Conservation (phyloP, 805 yeast species). For the Ascoidea tarda region DNA sequence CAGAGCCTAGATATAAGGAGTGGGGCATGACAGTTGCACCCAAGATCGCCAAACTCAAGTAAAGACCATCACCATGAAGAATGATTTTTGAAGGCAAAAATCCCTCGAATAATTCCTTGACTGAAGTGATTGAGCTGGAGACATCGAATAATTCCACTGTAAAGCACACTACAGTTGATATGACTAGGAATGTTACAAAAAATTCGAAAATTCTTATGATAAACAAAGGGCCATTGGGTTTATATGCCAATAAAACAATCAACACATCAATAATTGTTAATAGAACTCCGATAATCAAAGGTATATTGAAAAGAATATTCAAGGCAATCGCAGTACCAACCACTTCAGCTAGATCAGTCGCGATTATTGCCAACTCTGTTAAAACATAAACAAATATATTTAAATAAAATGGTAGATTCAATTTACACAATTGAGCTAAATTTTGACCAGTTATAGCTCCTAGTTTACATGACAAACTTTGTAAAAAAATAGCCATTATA, state of each 20-base stretch:
- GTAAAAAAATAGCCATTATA: slow-evolving; percentile 76
- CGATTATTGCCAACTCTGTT: slow-evolving; percentile 85
- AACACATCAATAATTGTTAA: slow-evolving; percentile 79
- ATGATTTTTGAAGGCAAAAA: slow-evolving; percentile 40
- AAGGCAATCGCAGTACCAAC: slow-evolving; percentile 95
- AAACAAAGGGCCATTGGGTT: slow-evolving; percentile 69
- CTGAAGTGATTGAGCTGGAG: slow-evolving; percentile 30
- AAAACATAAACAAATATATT: slow-evolving; percentile 41
- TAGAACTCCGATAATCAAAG: slow-evolving; percentile 71
- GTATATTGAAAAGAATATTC: slow-evolving; percentile 68
- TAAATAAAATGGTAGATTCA: slow-evolving; percentile 48
- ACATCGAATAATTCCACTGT: slow-evolving; percentile 64
- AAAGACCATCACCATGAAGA: slow-evolving; percentile 53
- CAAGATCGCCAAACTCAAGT: slow-evolving; percentile 66
- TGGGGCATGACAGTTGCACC: slow-evolving; percentile 97
- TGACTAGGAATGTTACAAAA: slow-evolving; percentile 63
- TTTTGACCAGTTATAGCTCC: slow-evolving; percentile 94
- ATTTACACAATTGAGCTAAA: slow-evolving; percentile 75
- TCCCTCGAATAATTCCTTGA: slow-evolving; percentile 56
- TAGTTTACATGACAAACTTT: slow-evolving; percentile 69
- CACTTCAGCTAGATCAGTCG: slow-evolving; percentile 94
- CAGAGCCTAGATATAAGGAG: slow-evolving; percentile 73
- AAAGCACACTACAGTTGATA: slow-evolving; percentile 78
- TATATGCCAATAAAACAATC: slow-evolving; percentile 74
- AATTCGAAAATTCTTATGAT: slow-evolving; percentile 71